Conservation (phyloP, 306 rosid genomes). For the Prunus padus region DNA sequence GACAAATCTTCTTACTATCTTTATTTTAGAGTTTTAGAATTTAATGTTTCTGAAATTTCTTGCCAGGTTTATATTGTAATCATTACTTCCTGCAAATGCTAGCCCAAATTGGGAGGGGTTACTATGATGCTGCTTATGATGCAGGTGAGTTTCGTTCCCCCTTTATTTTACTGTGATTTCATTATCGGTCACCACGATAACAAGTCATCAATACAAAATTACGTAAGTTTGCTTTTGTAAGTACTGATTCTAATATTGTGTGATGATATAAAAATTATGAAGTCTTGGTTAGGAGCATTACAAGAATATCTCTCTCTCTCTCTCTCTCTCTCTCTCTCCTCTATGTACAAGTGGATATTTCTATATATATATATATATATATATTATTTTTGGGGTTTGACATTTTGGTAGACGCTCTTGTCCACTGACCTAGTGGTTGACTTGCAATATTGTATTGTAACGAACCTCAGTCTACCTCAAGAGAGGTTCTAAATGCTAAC, state of each 20-base stretch:
- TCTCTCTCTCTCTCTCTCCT: not conserved
- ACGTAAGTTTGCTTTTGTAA: not conserved
- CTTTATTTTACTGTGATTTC: not conserved
- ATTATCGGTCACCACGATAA: not conserved
- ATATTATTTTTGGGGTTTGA: no score
- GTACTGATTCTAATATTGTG: not conserved
- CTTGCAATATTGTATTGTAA: not conserved
- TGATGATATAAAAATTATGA: not conserved
- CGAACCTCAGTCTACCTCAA: not conserved
- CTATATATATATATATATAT: no score
- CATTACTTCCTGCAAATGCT: constrained; percentile 92
- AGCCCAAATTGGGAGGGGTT: constrained; percentile 77
- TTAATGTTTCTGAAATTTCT: constrained; percentile 21
- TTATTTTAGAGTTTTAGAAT: not conserved
- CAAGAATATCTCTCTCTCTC: not conserved
- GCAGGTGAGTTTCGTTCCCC: constrained; percentile 47
- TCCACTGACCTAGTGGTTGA: no score
- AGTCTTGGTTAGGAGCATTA: not conserved
- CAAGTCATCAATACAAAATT: not conserved
- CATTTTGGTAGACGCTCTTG: no score
- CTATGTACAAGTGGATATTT: no score
- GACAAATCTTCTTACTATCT: not conserved
- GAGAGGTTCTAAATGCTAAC: not conserved
- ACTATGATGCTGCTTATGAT: constrained; percentile 66
- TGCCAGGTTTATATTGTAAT: constrained; percentile 79